phyloP scores from a whole-genome alignment of 305 asterid genomes.

The Fraxinus paxiana region DNA sequence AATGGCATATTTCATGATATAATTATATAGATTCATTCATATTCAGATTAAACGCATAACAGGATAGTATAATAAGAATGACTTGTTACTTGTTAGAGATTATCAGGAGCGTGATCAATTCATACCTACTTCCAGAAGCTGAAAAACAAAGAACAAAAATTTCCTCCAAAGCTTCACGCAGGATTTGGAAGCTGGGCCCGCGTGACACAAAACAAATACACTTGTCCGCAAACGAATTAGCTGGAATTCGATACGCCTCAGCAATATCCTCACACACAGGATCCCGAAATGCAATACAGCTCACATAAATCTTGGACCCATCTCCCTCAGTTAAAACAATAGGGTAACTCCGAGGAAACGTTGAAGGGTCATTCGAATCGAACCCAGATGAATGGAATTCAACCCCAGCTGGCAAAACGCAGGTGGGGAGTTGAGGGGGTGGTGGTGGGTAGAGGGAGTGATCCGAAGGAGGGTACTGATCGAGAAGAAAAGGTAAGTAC shows the following conservation, averaged over 20 bases:
- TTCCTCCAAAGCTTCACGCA: slow-evolving; percentile 85
- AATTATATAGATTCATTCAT: background rate
- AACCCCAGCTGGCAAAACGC: slow-evolving; percentile 92
- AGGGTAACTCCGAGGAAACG: slow-evolving; percentile 80
- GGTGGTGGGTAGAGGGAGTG: slow-evolving; percentile 80
- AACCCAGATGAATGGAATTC: slow-evolving; percentile 64
- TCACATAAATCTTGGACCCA: slow-evolving; percentile 91
- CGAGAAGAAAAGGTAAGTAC: slow-evolving; percentile 74
- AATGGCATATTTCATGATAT: background rate
- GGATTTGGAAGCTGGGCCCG: slow-evolving; percentile 64
- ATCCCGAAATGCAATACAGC: slow-evolving; percentile 89
- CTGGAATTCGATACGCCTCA: slow-evolving; percentile 70
- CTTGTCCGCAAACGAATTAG: slow-evolving; percentile 73
- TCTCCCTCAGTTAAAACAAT: slow-evolving; percentile 97
- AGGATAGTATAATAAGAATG: background rate
- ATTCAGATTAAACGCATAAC: background rate
- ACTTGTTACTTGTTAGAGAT: background rate
- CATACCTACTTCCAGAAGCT: slow-evolving; percentile 76
- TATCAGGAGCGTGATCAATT: background rate
- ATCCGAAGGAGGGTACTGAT: slow-evolving; percentile 77
- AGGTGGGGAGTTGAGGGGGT: slow-evolving; percentile 91
- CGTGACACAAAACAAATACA: slow-evolving; percentile 90
- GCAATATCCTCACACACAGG: slow-evolving; percentile 90
- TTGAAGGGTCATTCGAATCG: slow-evolving; percentile 47
- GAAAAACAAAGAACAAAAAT: slow-evolving; percentile 79